phyloP scores from a whole-genome alignment of 1,139 yeast genomes.

The Taiozyma sp. region DNA sequence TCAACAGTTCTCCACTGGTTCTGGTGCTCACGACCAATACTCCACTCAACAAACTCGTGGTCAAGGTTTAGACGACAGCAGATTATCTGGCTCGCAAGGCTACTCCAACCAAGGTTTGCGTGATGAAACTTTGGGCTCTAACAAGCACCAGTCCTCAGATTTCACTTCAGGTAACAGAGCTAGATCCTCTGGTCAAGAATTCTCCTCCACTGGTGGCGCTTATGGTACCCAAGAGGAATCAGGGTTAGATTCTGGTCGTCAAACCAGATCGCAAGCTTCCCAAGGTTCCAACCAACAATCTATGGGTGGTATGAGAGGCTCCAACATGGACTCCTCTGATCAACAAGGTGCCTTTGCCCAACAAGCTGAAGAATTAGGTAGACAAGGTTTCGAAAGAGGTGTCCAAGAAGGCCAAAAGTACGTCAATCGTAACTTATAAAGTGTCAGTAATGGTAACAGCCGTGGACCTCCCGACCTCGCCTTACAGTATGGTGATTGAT shows the following conservation, averaged over 20 bases:
- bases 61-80: not conserved
- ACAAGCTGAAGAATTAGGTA: slow-evolving; percentile 17
- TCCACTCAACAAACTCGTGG: not conserved
- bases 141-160: slow-evolving; percentile 3
- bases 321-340: slow-evolving; percentile 3
- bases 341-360: slow-evolving; percentile 11
- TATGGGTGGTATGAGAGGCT: not conserved
- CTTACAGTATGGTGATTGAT: not conserved
- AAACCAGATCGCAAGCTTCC: slow-evolving; percentile 20
- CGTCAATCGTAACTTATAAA: slow-evolving; percentile 19
- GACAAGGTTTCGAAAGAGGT: slow-evolving; percentile 18
- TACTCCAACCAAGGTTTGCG: slow-evolving; percentile 1
- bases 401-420: slow-evolving; percentile 21
- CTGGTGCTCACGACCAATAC: slow-evolving; percentile 3
- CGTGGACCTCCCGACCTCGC: too few species aligned
- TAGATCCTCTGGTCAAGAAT: not conserved
- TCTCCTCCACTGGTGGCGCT: not conserved
- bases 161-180: not conserved
- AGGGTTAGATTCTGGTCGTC: slow-evolving; percentile 11
- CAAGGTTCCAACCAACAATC: not conserved
- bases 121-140: slow-evolving; percentile 2
- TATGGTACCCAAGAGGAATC: not conserved
- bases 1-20: slow-evolving; percentile 15
- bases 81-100: not conserved
- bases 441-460: not conserved